A percentile compares a stretch with the other conserved stretches of the same genome.
These are phyloP conservation scores for Chalaropsis ovoidea DNA, from an alignment of 2,329 filamentous ascomycete genomes.

Conservation along the genomic window DNA sequence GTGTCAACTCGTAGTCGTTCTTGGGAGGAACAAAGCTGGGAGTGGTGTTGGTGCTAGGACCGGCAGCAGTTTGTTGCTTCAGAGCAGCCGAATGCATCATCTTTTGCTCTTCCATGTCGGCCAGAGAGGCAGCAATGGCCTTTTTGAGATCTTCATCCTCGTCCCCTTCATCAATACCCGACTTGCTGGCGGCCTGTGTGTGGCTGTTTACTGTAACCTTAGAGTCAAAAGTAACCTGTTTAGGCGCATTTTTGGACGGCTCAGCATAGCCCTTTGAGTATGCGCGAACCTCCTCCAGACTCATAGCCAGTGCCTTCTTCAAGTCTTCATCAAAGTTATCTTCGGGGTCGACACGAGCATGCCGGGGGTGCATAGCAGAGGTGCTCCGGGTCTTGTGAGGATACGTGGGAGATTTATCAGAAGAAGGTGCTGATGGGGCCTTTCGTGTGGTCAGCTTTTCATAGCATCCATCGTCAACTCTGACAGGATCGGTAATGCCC, in stretches of 20 bases:
- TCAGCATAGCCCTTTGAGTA: slow-evolving; percentile 64
- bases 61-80: slow-evolving; percentile 57
- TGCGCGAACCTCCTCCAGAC: slow-evolving; percentile 79
- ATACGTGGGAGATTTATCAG: slow-evolving; percentile 41
- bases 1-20: slow-evolving; percentile 88
- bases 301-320: slow-evolving; percentile 91
- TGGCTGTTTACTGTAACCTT: slow-evolving; percentile 30
- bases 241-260: slow-evolving; percentile 37
- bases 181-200: slow-evolving; percentile 32
- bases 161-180: slow-evolving; percentile 50
- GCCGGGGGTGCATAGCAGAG: slow-evolving; percentile 74
- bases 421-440: slow-evolving; percentile 35
- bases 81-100: slow-evolving; percentile 74
- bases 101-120: slow-evolving; percentile 98
- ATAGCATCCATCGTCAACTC: slow-evolving; percentile 94
- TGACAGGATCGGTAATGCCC: slow-evolving; percentile 79
- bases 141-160: slow-evolving; percentile 90
- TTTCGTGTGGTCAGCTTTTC: slow-evolving; percentile 71
- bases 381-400: slow-evolving; percentile 56
- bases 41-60: slow-evolving; percentile 35
- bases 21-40: slow-evolving; percentile 58
- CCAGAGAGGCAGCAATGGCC: slow-evolving; percentile 86
- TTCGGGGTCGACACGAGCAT: slow-evolving; percentile 60
- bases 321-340: slow-evolving; percentile 91
- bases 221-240: slow-evolving; percentile 26